phyloP scores from a whole-genome alignment of 768 basidiomycete species.

The Tulasnella sp. region DNA sequence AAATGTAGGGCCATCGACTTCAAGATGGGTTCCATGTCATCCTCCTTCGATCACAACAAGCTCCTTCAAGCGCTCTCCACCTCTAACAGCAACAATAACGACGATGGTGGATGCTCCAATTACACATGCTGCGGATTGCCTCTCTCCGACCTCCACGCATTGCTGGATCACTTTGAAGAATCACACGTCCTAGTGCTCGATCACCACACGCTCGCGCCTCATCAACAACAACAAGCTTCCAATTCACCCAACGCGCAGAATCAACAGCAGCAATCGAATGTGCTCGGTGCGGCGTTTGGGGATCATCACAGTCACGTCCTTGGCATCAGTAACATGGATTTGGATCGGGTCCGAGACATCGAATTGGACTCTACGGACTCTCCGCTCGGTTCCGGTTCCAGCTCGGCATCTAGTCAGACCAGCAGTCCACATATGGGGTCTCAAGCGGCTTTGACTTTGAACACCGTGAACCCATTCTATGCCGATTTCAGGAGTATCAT shows the following conservation, averaged over 20 bases:
- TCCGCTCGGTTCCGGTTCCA: conserved; percentile 15
- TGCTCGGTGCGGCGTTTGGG: not conserved
- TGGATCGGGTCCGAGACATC: conserved; percentile 13
- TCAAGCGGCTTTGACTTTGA: not conserved
- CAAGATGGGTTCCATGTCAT: conserved; percentile 36
- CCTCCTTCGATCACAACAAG: conserved; percentile 47
- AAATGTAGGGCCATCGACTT: conserved; percentile 27
- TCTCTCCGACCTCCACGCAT: conserved; percentile 64
- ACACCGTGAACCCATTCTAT: conserved; percentile 4
- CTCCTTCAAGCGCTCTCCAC: conserved; percentile 55
- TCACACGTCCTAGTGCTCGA: conserved; percentile 70
- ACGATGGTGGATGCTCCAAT: conserved; percentile 75
- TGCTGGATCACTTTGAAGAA: conserved; percentile 88
- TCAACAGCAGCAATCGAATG: conserved; percentile 26
- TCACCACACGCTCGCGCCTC: conserved; percentile 25
- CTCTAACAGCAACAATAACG: conserved; percentile 41
- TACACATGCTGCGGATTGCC: conserved; percentile 84
- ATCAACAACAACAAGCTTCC: conserved; percentile 19
- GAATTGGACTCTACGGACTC: conserved; percentile 2
- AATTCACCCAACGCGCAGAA: too few species aligned
- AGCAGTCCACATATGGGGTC: conserved; percentile 11
- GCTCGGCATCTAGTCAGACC: conserved; percentile 1
- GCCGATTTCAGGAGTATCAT: conserved; percentile 11
- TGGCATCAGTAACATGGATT: conserved; percentile 14
- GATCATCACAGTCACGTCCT: not conserved